A percentile compares a stretch with the other conserved stretches of the same genome.
Evolutionary conservation across 176 grass and related monocot genomes (phyloP).

Genomic region (Aegilops tauschii): DNA sequence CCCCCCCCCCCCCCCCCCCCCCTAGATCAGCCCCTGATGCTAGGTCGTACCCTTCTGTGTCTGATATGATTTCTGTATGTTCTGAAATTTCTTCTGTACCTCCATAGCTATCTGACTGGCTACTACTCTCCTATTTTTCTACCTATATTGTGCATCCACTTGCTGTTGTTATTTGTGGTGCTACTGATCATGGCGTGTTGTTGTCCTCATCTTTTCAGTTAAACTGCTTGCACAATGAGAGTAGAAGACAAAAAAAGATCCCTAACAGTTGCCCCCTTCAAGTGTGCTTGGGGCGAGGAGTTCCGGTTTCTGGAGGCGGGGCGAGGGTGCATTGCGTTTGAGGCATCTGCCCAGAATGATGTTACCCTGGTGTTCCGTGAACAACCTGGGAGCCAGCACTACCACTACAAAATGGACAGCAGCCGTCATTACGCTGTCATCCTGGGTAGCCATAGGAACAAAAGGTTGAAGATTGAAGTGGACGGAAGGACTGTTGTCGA

Average conservation of each 20-base stretch:
- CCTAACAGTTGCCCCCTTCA: constrained; percentile 80
- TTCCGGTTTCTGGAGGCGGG: constrained; percentile 70
- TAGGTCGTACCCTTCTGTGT: not conserved
- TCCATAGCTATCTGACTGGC: not conserved
- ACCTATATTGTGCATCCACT: not conserved
- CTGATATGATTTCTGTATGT: not conserved
- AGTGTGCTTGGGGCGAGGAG: constrained; percentile 84
- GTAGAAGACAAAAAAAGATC: constrained; percentile 64
- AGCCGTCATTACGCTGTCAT: constrained; percentile 77
- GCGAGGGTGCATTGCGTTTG: constrained; percentile 79
- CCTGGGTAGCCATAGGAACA: constrained; percentile 92
- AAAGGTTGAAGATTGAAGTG: constrained; percentile 85
- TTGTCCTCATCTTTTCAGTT: constrained; percentile 14
- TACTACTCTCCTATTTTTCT: not conserved
- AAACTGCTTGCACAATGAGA: constrained; percentile 33
- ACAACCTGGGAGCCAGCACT: constrained; percentile 73
- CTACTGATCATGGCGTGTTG: not conserved
- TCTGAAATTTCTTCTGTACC: not conserved
- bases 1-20: no score
- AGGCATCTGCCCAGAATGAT: constrained; percentile 92
- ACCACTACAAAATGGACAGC: constrained; percentile 90
- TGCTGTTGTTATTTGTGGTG: not conserved
- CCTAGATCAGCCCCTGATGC: not conserved
- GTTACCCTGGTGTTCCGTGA: constrained; percentile 89
- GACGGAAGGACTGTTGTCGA: constrained; percentile 79